Evolutionary conservation across 495 filamentous ascomycete species (phyloP).

Genomic region (Trypethelium eluteriae): DNA sequence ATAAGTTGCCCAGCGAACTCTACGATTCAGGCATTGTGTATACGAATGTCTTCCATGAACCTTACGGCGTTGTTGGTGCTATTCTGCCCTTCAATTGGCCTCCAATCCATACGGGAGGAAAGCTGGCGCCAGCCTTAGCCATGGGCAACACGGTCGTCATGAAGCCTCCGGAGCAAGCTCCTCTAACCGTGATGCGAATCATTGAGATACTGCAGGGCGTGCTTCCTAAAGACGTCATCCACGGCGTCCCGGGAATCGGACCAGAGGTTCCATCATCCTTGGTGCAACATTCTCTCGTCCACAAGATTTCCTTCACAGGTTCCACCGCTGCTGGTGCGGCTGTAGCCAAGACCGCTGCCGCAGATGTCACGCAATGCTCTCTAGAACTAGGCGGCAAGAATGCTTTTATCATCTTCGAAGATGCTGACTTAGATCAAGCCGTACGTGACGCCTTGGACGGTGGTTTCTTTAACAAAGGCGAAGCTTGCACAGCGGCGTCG

Average conservation of each 20-base stretch:
- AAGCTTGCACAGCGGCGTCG: constrained; percentile 15
- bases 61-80: constrained; percentile 10
- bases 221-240: constrained; percentile 15
- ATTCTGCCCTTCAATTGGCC: constrained; percentile 18
- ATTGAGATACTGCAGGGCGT: constrained; percentile 15
- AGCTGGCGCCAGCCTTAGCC: constrained; percentile 18
- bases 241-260: constrained; percentile 17
- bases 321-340: constrained; percentile 13
- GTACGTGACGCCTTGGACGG: constrained; percentile 11
- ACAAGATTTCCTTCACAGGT: constrained; percentile 16
- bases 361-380: constrained; percentile 11
- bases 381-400: constrained; percentile 20
- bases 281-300: constrained; percentile 12
- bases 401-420: constrained; percentile 19
- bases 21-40: constrained; percentile 23
- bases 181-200: constrained; percentile 13
- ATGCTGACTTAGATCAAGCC: constrained; percentile 20
- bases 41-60: constrained; percentile 18
- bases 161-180: constrained; percentile 20
- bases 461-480: constrained; percentile 12
- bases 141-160: constrained; percentile 18
- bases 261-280: constrained; percentile 10
- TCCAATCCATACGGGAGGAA: constrained; percentile 16
- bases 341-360: constrained; percentile 6
- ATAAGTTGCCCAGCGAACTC: constrained; percentile 25